Percentiles rank a stretch among this genome's conserved stretches.
Evolutionary conservation across 2,329 filamentous ascomycete genomes (phyloP).

Genomic region (Fusarium redolens): DNA sequence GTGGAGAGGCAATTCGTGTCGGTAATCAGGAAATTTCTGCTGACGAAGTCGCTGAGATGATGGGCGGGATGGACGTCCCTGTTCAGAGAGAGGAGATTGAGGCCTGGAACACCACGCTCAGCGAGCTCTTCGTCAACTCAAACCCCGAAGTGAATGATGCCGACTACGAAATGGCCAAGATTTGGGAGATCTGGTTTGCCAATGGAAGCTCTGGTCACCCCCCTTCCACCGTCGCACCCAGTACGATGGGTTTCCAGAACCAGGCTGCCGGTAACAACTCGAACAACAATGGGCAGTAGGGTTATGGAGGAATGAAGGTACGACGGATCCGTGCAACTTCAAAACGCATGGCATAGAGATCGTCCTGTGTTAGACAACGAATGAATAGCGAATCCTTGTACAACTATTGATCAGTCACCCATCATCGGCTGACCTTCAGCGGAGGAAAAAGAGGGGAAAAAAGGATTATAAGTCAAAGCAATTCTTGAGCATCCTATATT

Average conservation of each 20-base stretch:
- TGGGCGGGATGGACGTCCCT: neutral
- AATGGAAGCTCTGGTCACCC: neutral
- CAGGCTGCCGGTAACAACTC: neutral
- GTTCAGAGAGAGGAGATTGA: slow-evolving; percentile 3
- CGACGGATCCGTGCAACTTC: neutral
- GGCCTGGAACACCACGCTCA: slow-evolving; percentile 15
- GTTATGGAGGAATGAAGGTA: neutral
- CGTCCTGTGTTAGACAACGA: neutral
- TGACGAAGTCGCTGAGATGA: neutral
- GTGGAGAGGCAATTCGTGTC: neutral
- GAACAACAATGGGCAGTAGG: neutral
- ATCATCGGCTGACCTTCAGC: neutral
- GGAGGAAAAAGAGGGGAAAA: neutral
- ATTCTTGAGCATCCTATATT: slow-evolving; percentile 24
- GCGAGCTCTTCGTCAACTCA: slow-evolving; percentile 5
- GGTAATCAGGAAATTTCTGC: neutral
- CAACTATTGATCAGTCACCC: neutral
- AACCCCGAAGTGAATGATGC: slow-evolving; percentile 4
- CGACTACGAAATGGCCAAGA: neutral
- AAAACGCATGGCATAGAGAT: neutral
- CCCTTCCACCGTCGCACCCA: neutral
- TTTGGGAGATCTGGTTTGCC: slow-evolving; percentile 7
- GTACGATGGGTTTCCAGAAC: neutral
- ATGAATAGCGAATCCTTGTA: neutral
- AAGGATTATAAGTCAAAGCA: neutral